phyloP scores from a whole-genome alignment of 495 filamentous ascomycete genomes.

The Aspergillus indologenus region DNA sequence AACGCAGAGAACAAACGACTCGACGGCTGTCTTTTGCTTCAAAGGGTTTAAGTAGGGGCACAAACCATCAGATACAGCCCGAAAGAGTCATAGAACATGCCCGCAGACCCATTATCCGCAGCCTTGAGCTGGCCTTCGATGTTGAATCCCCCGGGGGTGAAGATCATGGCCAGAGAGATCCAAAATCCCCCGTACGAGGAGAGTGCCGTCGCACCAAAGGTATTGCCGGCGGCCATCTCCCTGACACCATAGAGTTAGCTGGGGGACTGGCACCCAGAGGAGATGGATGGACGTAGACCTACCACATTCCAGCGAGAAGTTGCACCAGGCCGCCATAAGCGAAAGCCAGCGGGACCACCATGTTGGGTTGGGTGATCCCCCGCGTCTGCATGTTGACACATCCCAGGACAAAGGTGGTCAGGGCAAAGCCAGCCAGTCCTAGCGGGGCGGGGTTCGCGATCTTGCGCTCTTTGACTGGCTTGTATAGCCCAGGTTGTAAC shows the following conservation, averaged over 20 bases:
- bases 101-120: conserved; percentile 41
- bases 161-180: conserved; percentile 78
- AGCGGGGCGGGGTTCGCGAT: conserved; percentile 78
- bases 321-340: conserved; percentile 79
- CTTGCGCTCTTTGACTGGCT: conserved; percentile 62
- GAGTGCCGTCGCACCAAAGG: conserved; percentile 91
- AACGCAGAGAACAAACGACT: no score
- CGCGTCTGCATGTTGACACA: conserved; percentile 67
- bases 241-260: conserved; percentile 35
- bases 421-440: conserved; percentile 74
- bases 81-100: conserved; percentile 61
- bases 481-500: conserved; percentile 84
- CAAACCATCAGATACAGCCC: conserved; percentile 73
- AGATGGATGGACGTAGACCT: conserved; percentile 35
- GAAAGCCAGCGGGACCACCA: conserved; percentile 61
- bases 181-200: conserved; percentile 95
- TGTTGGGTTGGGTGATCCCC: conserved; percentile 52
- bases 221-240: conserved; percentile 95
- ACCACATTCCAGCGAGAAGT: conserved; percentile 91
- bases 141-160: conserved; percentile 69
- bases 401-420: conserved; percentile 86
- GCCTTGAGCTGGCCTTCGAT: conserved; percentile 43
- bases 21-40: no score
- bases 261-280: not conserved
- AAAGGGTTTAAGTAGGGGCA: not conserved